Evolutionary conservation across 2,329 filamentous ascomycete species (phyloP), one percentile per base, ranked within the genome.

Genomic region (Diaporthe amygdali): DNA sequence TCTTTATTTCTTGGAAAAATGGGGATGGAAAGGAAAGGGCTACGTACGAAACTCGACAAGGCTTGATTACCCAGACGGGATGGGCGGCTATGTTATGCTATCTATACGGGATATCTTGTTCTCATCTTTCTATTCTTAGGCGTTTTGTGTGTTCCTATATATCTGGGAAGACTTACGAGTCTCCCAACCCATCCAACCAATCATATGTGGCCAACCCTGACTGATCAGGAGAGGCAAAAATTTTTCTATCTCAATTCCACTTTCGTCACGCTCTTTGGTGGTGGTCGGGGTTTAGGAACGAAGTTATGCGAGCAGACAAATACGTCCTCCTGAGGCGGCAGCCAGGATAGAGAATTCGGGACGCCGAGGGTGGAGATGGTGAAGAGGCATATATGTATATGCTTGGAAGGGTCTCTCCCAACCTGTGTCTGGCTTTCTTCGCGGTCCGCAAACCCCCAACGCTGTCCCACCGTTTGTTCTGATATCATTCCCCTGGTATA

Each of bases 401-500:
- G 51, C 51, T 22, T 8, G 27, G 27, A 22, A 34, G 5, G 5
- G 17, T 10, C 20, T 10, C 20, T 7, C 22, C 3, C 20, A 14
- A 61, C 25, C 22, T 25, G 17, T 20, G 37, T 46, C 6, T 32
- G 56, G 41, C 12, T 32, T 32, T 32, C 34, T 32, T 32, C 25
- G 25, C 25, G 15, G 1, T 20, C 56, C 8, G n/a, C n/a, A n/a
- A n/a, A n/a, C 5, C 10, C 27, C n/a, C 4, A 17, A 22, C 27
- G n/a, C 3, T 47, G 20, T 8, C 14, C n/a, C 14, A 7, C 32
- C 2, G 17, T 12, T 49, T 20, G n/a, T 63, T 49, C n/a, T 9
- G 2, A 56, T 49, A 64, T 64, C 59, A 10, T 64, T 64, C 59
- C 34, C 27, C 59, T 64, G 59, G 59, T 49, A 64, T 49, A 64